Conservation (phyloP, 306 rosid genomes). For the Quercus wislizeni region DNA sequence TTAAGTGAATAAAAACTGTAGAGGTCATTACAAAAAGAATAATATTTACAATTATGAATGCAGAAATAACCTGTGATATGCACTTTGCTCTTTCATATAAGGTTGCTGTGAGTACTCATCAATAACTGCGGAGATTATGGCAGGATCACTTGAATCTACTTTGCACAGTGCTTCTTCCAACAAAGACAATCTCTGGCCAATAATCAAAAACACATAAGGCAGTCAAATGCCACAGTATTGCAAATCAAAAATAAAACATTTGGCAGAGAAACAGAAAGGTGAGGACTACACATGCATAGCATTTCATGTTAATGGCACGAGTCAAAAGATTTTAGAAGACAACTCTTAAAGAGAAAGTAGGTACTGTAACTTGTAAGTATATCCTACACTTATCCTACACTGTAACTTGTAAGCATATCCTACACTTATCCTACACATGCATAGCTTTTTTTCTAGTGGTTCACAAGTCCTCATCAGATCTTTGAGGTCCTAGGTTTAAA, state of each 20-base stretch:
- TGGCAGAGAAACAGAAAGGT: neutral
- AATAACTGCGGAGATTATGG: conserved; percentile 51
- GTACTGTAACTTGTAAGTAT: neutral
- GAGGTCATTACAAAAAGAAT: neutral
- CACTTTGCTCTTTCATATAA: conserved; percentile 54
- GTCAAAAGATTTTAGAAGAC: neutral
- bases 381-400: neutral
- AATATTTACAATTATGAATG: neutral
- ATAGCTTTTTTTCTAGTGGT: too few species aligned
- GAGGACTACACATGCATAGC: neutral
- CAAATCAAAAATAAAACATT: neutral
- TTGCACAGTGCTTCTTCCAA: conserved; percentile 74
- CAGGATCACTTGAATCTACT: conserved; percentile 51
- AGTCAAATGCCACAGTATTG: conserved; percentile 4
- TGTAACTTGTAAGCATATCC: neutral
- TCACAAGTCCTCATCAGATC: too few species aligned
- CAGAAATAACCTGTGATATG: conserved; percentile 50
- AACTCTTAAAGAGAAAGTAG: neutral
- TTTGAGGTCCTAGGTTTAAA: neutral
- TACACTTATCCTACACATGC: too few species aligned
- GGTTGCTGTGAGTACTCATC: conserved; percentile 57
- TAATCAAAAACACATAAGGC: conserved; percentile 19
- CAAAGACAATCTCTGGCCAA: conserved; percentile 51
- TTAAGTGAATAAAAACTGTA: neutral
- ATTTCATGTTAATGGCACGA: neutral